Percentiles rank a stretch among this genome's conserved stretches.
phyloP scores from a whole-genome alignment of 2,329 filamentous ascomycete species.

The Tolypocladium cylindrosporum region DNA sequence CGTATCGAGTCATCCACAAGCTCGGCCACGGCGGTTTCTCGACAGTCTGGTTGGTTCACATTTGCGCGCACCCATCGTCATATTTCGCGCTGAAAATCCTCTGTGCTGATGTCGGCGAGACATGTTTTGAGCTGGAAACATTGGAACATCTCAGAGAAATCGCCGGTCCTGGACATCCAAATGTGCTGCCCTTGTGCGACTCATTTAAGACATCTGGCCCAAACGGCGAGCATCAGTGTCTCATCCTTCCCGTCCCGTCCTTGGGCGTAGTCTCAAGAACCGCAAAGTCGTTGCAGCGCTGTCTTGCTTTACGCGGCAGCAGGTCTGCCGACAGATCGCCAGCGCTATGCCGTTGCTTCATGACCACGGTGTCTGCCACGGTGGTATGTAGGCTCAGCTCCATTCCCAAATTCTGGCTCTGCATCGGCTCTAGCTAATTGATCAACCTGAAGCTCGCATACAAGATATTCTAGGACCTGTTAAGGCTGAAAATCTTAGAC shows the following conservation, averaged over 20 bases:
- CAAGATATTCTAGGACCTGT: slow-evolving; percentile 1
- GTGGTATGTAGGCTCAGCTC: slow-evolving; percentile 1
- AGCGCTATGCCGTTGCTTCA: slow-evolving; percentile 5
- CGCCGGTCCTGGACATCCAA: slow-evolving; percentile 4
- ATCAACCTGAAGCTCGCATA: background rate
- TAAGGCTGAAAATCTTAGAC: slow-evolving; percentile 1
- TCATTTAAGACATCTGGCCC: slow-evolving; percentile 3
- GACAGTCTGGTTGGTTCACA: slow-evolving; percentile 6
- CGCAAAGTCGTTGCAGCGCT: background rate
- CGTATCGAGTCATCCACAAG: slow-evolving; percentile 7
- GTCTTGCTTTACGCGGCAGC: background rate
- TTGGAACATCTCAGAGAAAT: slow-evolving; percentile 1
- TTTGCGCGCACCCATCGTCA: background rate
- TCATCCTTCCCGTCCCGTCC: background rate
- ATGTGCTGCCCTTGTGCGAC: slow-evolving; percentile 1
- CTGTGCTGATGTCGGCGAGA: slow-evolving; percentile 1
- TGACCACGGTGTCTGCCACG: slow-evolving; percentile 4
- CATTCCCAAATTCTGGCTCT: background rate
- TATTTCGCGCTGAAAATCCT: slow-evolving; percentile 5
- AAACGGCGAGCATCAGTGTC: slow-evolving; percentile 4
- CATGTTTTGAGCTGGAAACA: background rate
- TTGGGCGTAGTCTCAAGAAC: slow-evolving; percentile 1
- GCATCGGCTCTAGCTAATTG: too few species aligned
- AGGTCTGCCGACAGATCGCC: slow-evolving; percentile 4
- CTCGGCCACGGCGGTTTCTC: slow-evolving; percentile 9